Evolutionary conservation across 2,329 filamentous ascomycete genomes (phyloP).

Genomic region (Hortaea sp.): DNA sequence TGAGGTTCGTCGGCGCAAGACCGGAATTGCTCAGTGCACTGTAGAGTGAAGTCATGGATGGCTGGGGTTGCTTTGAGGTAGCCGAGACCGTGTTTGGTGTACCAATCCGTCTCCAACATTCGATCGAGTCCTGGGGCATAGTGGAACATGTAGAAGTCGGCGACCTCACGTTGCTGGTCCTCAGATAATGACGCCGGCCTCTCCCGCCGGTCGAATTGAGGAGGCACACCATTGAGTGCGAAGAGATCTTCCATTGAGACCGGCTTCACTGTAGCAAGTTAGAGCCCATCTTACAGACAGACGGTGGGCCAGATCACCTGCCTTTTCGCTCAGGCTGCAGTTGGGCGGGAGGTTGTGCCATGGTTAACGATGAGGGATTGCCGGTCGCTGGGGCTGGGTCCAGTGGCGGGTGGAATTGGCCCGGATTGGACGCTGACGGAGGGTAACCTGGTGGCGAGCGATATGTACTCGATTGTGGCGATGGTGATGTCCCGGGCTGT

Average conservation of each 20-base stretch:
- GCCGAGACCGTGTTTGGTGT: constrained; percentile 46
- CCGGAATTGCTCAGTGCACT: constrained; percentile 45
- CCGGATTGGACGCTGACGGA: constrained; percentile 1
- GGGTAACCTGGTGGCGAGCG: constrained; percentile 9
- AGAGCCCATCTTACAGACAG: background rate
- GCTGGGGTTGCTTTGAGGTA: constrained; percentile 45
- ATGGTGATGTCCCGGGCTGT: constrained; percentile 19
- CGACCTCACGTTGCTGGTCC: constrained; percentile 52
- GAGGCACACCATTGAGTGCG: constrained; percentile 49
- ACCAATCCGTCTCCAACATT: constrained; percentile 80
- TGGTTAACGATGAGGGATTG: constrained; percentile 9
- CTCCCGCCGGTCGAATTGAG: constrained; percentile 23
- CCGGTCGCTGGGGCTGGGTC: constrained; percentile 54
- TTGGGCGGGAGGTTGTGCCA: constrained; percentile 15
- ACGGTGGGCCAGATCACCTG: constrained; percentile 7
- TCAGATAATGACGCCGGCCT: constrained; percentile 32
- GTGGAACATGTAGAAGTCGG: constrained; percentile 64
- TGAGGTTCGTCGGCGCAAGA: constrained; percentile 12
- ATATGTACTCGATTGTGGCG: constrained; percentile 6
- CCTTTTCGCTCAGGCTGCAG: constrained; percentile 21
- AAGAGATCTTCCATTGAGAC: constrained; percentile 66
- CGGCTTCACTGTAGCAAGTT: constrained; percentile 23
- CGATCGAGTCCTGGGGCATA: constrained; percentile 65
- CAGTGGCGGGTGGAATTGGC: constrained; percentile 50
- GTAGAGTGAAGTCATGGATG: constrained; percentile 57